phyloP scores from a whole-genome alignment of 2,329 filamentous ascomycete genomes.

The Metarhizium sp. region DNA sequence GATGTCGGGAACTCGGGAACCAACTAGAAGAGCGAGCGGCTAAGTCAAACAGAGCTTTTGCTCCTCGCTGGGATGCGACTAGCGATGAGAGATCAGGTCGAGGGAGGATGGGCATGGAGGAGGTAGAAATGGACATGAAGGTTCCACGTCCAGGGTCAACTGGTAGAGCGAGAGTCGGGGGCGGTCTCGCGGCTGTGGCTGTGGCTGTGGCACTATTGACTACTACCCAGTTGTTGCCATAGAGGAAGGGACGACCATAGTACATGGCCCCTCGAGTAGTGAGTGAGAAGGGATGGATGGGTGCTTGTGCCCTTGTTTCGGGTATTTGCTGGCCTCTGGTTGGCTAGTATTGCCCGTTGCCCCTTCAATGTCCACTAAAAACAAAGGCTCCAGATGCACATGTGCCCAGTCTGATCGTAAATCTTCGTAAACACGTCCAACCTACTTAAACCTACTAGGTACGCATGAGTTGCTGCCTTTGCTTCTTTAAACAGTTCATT shows the following conservation, averaged over 20 bases:
- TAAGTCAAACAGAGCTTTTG: background rate
- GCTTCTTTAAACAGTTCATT: too few species aligned
- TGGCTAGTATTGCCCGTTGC: conserved; percentile 2
- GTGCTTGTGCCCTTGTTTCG: background rate
- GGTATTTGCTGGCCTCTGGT: background rate
- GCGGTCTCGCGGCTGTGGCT: too few species aligned
- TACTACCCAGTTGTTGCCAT: background rate
- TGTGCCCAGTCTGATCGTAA: background rate
- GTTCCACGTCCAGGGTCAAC: background rate
- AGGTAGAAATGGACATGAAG: background rate
- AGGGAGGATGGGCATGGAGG: background rate
- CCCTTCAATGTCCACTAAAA: background rate
- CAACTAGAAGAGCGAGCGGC: background rate
- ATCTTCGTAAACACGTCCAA: background rate
- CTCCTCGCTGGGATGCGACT: background rate
- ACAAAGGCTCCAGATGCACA: background rate
- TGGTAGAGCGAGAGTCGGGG: background rate
- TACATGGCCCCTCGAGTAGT: background rate
- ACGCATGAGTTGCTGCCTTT: too few species aligned
- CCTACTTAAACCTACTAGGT: too few species aligned
- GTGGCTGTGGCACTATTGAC: too few species aligned
- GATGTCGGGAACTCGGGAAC: background rate
- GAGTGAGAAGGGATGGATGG: background rate
- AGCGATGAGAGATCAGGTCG: background rate
- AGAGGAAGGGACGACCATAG: background rate